Evolutionary conservation across 2,329 filamentous ascomycete species (phyloP).

Genomic region (Cercospora sp.): DNA sequence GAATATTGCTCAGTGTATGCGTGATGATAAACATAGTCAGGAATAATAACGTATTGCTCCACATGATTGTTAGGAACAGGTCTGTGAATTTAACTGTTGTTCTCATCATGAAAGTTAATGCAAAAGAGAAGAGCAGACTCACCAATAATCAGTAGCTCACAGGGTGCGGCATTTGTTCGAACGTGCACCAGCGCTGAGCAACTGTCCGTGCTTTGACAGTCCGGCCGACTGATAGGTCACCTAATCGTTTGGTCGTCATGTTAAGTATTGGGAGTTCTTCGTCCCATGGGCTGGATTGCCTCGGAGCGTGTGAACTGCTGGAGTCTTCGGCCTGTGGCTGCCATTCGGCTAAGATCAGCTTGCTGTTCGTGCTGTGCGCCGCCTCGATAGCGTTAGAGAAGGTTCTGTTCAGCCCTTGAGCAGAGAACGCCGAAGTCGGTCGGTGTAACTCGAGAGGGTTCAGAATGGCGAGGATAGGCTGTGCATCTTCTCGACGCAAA

Average conservation of each 20-base stretch:
- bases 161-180: constrained; percentile 24
- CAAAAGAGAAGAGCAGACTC: neutral
- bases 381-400: constrained; percentile 64
- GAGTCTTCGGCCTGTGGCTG: neutral
- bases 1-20: neutral
- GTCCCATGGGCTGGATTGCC: constrained; percentile 42
- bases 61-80: constrained; percentile 36
- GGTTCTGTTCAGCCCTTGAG: constrained; percentile 67
- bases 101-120: constrained; percentile 27
- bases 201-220: constrained; percentile 47
- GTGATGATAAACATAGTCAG: neutral
- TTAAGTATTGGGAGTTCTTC: constrained; percentile 51
- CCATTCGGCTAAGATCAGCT: constrained; percentile 45
- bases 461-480: constrained; percentile 61
- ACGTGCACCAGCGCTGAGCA: constrained; percentile 48
- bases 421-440: constrained; percentile 71
- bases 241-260: constrained; percentile 46
- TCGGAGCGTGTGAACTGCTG: neutral
- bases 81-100: constrained; percentile 33
- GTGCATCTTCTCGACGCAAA: constrained; percentile 14
- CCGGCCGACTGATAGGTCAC: constrained; percentile 47
- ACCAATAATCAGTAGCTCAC: constrained; percentile 8
- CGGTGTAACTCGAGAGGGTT: constrained; percentile 66
- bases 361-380: constrained; percentile 44
- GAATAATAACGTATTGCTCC: constrained; percentile 23